Evolutionary conservation across 2,329 filamentous ascomycete genomes (phyloP).

Genomic region (Trichoderma gracile): DNA sequence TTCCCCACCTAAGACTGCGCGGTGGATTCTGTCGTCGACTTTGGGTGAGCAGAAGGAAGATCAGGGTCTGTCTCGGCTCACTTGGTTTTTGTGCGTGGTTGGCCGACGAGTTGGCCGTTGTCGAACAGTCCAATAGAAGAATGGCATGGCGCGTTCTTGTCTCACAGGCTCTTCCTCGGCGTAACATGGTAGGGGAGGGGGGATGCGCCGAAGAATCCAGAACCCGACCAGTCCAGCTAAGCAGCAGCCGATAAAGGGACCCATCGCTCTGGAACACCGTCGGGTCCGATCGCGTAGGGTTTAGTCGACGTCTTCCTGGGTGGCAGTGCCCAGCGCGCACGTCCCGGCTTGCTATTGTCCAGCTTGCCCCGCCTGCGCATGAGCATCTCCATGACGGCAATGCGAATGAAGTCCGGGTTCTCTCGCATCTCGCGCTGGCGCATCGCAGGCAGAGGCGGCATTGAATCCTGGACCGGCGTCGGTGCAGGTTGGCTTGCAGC

Average conservation of each 20-base stretch:
- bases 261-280: slow-evolving; percentile 63
- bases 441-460: slow-evolving; percentile 43
- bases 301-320: slow-evolving; percentile 58
- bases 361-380: slow-evolving; percentile 68
- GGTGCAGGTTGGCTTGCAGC: slow-evolving; percentile 37
- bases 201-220: neutral
- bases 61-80: slow-evolving; percentile 11
- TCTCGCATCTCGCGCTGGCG: slow-evolving; percentile 69
- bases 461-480: neutral
- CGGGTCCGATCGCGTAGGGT: slow-evolving; percentile 57
- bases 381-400: slow-evolving; percentile 71
- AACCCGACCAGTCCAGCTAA: neutral
- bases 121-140: neutral
- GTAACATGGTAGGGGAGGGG: neutral
- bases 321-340: slow-evolving; percentile 67
- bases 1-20: neutral
- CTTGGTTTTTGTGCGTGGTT: neutral
- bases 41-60: neutral
- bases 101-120: neutral
- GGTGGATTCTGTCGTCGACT: slow-evolving; percentile 4
- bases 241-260: slow-evolving; percentile 38
- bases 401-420: slow-evolving; percentile 69
- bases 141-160: neutral
- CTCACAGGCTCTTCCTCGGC: neutral
- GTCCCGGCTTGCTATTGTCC: slow-evolving; percentile 64